Percentiles rank a stretch among this genome's conserved stretches.
Evolutionary conservation across 805 yeast genomes (phyloP).

Genomic region (Cyberlindnera nakhonratchasimensis): DNA sequence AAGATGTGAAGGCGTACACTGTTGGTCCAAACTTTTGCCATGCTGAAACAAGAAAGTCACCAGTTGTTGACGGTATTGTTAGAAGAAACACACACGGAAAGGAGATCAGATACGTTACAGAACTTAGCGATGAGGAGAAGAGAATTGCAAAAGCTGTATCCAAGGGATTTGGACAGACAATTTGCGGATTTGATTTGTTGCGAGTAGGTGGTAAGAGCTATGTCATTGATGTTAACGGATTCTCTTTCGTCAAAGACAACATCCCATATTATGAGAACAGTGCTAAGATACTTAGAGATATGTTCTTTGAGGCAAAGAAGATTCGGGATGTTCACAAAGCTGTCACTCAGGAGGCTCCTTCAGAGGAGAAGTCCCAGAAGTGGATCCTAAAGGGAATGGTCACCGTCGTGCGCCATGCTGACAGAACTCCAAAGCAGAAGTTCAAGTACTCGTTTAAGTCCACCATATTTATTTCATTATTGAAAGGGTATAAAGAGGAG

Average conservation of each 20-base stretch:
- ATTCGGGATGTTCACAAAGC: slow-evolving; percentile 40
- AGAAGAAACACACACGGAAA: slow-evolving; percentile 96
- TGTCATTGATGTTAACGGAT: slow-evolving; percentile 97
- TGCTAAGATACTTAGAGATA: slow-evolving; percentile 68
- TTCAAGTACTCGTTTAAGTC: slow-evolving; percentile 93
- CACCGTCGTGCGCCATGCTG: slow-evolving; percentile 92
- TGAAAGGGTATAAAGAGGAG: slow-evolving; percentile 94
- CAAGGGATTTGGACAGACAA: slow-evolving; percentile 79
- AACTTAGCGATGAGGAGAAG: slow-evolving; percentile 69
- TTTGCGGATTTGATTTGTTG: slow-evolving; percentile 93
- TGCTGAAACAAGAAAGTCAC: slow-evolving; percentile 97
- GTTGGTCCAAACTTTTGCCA: slow-evolving; percentile 91
- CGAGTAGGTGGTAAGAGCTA: slow-evolving; percentile 85
- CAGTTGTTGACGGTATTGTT: slow-evolving; percentile 99
- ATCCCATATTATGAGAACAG: slow-evolving; percentile 79
- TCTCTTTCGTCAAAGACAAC: slow-evolving; percentile 95
- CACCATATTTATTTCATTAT: slow-evolving; percentile 75
- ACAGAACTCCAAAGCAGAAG: slow-evolving; percentile 97
- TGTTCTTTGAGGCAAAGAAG: slow-evolving; percentile 63
- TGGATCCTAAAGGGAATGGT: slow-evolving; percentile 97
- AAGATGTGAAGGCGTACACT: slow-evolving; percentile 97
- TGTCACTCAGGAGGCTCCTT: slow-evolving; percentile 33
- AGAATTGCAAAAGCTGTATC: slow-evolving; percentile 78
- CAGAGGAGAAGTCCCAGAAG: slow-evolving; percentile 57
- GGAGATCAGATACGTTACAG: slow-evolving; percentile 88